These are phyloP conservation scores for Penicillium coprophilum DNA, from an alignment of 495 filamentous ascomycete species.

Conservation along the genomic window DNA sequence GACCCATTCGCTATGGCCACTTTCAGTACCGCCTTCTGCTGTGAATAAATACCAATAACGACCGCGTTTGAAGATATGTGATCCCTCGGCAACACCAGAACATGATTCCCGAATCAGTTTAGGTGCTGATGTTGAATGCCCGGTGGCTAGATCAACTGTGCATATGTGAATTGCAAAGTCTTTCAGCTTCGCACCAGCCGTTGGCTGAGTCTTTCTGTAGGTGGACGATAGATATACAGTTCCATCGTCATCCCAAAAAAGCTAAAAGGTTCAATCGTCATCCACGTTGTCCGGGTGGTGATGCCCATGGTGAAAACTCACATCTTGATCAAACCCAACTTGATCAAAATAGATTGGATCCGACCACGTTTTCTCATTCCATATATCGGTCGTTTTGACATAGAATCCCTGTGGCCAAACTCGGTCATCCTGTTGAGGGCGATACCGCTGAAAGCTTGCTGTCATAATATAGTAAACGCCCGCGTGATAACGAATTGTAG, in stretches of 20 bases:
- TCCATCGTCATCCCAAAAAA: slow-evolving; percentile 45
- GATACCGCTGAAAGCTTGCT: slow-evolving; percentile 42
- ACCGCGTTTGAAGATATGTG: slow-evolving; percentile 64
- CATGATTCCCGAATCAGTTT: slow-evolving; percentile 56
- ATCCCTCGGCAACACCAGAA: slow-evolving; percentile 58
- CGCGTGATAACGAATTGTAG: slow-evolving; percentile 42
- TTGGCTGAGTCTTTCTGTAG: slow-evolving; percentile 34
- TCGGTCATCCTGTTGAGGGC: slow-evolving; percentile 43
- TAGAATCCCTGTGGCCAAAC: slow-evolving; percentile 51
- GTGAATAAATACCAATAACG: slow-evolving; percentile 68
- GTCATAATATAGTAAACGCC: slow-evolving; percentile 43
- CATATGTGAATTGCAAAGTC: slow-evolving; percentile 45
- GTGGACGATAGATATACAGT: slow-evolving; percentile 42
- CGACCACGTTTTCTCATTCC: slow-evolving; percentile 47
- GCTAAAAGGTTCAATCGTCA: slow-evolving; percentile 16
- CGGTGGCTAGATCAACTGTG: slow-evolving; percentile 39
- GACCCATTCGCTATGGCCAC: slow-evolving; percentile 53
- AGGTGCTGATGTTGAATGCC: slow-evolving; percentile 35
- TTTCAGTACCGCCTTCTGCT: slow-evolving; percentile 64
- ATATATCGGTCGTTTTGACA: slow-evolving; percentile 48
- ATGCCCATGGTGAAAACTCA: slow-evolving; percentile 19
- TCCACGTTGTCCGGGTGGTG: not conserved
- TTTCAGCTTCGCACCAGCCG: slow-evolving; percentile 26
- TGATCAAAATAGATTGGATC: slow-evolving; percentile 52
- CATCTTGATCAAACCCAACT: slow-evolving; percentile 49